Base-by-base conservation (phyloP, 139 green algal genomes). In the Auxenochlorella pyrenoidosa region DNA sequence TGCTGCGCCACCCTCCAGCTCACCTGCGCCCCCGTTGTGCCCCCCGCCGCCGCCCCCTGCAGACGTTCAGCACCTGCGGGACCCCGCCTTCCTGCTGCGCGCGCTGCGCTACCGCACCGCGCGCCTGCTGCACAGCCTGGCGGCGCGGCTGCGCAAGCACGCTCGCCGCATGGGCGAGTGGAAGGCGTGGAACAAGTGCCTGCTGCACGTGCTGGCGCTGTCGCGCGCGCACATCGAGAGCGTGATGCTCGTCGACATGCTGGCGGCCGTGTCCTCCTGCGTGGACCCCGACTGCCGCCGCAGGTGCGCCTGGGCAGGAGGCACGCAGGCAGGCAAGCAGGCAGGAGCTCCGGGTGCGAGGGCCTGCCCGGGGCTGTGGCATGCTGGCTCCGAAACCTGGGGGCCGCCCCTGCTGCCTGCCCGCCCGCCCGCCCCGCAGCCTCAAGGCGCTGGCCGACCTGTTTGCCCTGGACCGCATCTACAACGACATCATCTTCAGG, bases 101-200 rank as follows among this genome's bases (percentile, higher is more conserved):
- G 90, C 93, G 34, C 90, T 97, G 43, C 87, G 91, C 78, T 91
- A 96, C 79, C 91, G 93, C 75, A 90, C 90, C n/a, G 95, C 91
- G 13, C 92, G 94, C 81, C 92, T 97, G 89, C 93, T 98, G 82
- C 95, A 96, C 90, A 97, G 94, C 32, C 87, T 96, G 79, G 90
- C 92, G 22, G 90, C 92, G 71, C 91, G 95, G n/a, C 90, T 98
- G 90, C 91, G 90, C 84, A 96, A 96, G 91, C 94, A 96, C 90
- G 89, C 83, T 21, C 73, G 88, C 1, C 87, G 89, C 73, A 65
- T 86, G 82, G 92, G 93, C 40, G 90, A 94, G 54, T 97, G 96
- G 83, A 73, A 91, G 54, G 95, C 95, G 34, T 98, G 95, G 95
- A 97, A 96, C 92, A 93, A 92, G 70, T 97, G 95, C 91, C 90